Evolutionary conservation across 73 alveolate genomes (phyloP), one percentile per base, ranked within the genome.

Genomic region (Paraurostyla sp.): DNA sequence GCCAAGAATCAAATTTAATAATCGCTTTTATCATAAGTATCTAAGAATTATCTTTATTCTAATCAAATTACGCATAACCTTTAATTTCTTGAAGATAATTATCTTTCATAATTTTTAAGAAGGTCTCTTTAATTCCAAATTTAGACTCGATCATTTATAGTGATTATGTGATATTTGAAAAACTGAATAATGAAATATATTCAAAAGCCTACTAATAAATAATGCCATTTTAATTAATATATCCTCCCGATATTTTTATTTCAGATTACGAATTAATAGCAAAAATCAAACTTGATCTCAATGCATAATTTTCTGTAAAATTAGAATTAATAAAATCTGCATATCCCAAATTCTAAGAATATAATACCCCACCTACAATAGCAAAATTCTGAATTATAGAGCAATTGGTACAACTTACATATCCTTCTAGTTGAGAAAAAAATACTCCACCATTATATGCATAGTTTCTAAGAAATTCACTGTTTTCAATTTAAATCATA

Each of bases 391-490:
- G 13, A 1, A 6, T 6, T 15, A 65, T 65, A 15, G 9, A 22
- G 41, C 82, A 65, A 38, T 40, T 36, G 15, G 4, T 15, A 22
- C 82, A 65, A 9, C 13, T 38, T n/a, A 73, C 46, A 18, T 7
- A 43, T 4, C 86, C 71, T 43, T 43, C 46, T 16, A n/a, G 46
- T 30, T 73, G 38, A 23, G 71, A 45, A 27, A 73, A 73, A 45
- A 73, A 73, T 48, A 73, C 86, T 2, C 86, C 86, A 45, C 86
- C 86, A 25, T 29, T 43, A 73, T 73, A 73, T 7, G 86, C 86
- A 73, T 73, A 73, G 52, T 73, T 73, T 22, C 29, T 73, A 33
- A 38, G 4, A 38, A 73, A 73, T 11, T 43, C 46, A n/a, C 71
- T 43, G 33, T 65, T 18, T 38, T 23, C 13, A 38, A 65, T 65